Evolutionary conservation across 495 filamentous ascomycete genomes (phyloP).

Genomic region (Rhypophila decipiens): DNA sequence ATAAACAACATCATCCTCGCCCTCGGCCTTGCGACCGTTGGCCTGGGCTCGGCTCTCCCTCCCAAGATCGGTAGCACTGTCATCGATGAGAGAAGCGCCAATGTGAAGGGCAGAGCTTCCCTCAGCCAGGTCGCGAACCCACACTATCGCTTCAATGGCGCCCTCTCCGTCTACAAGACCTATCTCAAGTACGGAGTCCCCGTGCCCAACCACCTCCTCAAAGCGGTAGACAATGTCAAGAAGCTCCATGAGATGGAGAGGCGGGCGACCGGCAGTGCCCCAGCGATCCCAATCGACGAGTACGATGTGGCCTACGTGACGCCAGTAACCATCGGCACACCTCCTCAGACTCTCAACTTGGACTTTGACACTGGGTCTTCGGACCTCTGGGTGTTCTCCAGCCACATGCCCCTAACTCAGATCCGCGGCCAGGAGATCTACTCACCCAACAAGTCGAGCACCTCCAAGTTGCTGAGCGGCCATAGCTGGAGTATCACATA

Average conservation of each 20-base stretch:
- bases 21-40: conserved; percentile 11
- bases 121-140: conserved; percentile 49
- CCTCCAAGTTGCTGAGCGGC: conserved; percentile 42
- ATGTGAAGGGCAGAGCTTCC: conserved; percentile 25
- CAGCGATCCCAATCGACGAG: conserved; percentile 49
- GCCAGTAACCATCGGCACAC: conserved; percentile 59
- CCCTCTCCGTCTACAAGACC: conserved; percentile 49
- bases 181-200: conserved; percentile 54
- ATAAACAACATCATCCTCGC: conserved; percentile 16
- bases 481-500: conserved; percentile 63
- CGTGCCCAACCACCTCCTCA: conserved; percentile 26
- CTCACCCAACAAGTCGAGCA: conserved; percentile 39
- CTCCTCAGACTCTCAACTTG: conserved; percentile 54
- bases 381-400: conserved; percentile 57
- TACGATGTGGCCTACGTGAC: conserved; percentile 61
- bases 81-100: conserved; percentile 1
- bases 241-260: not conserved
- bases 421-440: conserved; percentile 54
- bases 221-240: conserved; percentile 31
- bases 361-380: conserved; percentile 75
- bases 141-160: conserved; percentile 41
- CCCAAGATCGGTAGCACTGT: conserved; percentile 23
- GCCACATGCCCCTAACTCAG: conserved; percentile 17
- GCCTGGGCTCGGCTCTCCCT: conserved; percentile 22
- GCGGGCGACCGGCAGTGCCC: conserved; percentile 37